These are phyloP conservation scores for Trichoderma atrobrunneum DNA, from an alignment of 2,329 filamentous ascomycete genomes.

Conservation along the genomic window DNA sequence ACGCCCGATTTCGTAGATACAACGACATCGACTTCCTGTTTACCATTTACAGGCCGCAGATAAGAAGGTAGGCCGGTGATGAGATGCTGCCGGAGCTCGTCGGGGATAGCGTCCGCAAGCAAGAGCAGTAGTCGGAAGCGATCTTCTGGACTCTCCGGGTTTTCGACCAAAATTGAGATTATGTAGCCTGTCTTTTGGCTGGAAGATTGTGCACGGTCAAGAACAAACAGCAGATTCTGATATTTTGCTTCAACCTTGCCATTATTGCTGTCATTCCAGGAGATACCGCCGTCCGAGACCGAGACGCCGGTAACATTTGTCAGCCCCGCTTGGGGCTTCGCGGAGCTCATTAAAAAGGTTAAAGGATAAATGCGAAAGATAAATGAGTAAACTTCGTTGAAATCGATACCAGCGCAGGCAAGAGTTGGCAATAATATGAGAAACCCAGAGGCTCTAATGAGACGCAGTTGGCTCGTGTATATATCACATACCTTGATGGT, in stretches of 20 bases:
- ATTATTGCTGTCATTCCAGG: conserved; percentile 28
- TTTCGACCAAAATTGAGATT: conserved; percentile 41
- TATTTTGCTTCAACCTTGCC: conserved; percentile 19
- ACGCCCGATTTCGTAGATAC: conserved; percentile 67
- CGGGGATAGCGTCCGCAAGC: conserved; percentile 34
- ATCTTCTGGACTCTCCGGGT: conserved; percentile 25
- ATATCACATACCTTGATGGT: neutral
- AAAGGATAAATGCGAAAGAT: neutral
- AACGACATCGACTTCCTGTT: conserved; percentile 54
- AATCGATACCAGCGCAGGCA: neutral
- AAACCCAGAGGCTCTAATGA: neutral
- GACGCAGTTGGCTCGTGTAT: neutral
- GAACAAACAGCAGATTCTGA: conserved; percentile 31
- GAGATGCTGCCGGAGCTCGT: conserved; percentile 34
- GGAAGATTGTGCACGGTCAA: conserved; percentile 18
- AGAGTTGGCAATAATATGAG: neutral
- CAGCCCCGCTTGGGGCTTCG: neutral
- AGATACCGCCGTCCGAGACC: conserved; percentile 27
- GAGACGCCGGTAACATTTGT: conserved; percentile 24
- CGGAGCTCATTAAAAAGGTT: neutral
- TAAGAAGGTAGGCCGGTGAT: conserved; percentile 40
- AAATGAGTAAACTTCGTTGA: neutral
- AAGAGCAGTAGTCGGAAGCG: conserved; percentile 33
- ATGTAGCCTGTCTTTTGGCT: conserved; percentile 18
- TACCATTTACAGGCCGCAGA: conserved; percentile 27